These are phyloP conservation scores for Trichophyton simii DNA, from an alignment of 2,329 filamentous ascomycete species.

Conservation along the genomic window DNA sequence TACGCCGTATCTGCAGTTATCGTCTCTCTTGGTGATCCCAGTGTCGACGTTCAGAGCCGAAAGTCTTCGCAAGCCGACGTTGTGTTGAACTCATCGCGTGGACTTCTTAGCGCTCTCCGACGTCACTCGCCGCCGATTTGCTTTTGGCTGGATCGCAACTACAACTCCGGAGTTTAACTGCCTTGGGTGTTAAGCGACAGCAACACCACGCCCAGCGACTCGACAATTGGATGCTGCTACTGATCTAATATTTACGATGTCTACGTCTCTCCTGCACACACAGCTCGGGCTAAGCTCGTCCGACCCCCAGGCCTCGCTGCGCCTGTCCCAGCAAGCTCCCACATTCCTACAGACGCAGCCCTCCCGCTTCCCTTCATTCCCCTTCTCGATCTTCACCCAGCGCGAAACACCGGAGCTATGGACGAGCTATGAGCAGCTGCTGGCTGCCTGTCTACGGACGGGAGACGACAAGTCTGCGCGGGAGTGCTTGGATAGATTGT, in stretches of 20 bases:
- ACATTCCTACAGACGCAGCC: slow-evolving; percentile 38
- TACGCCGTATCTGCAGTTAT: neutral
- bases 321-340: slow-evolving; percentile 32
- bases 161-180: neutral
- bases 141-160: neutral
- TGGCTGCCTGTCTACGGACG: slow-evolving; percentile 71
- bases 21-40: neutral
- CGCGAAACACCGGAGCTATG: slow-evolving; percentile 68
- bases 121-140: neutral
- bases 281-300: slow-evolving; percentile 16
- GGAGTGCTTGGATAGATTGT: slow-evolving; percentile 61
- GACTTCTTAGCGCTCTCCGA: neutral
- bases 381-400: slow-evolving; percentile 39
- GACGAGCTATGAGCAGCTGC: slow-evolving; percentile 73
- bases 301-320: slow-evolving; percentile 37
- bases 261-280: neutral
- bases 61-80: neutral
- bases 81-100: neutral
- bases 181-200: neutral
- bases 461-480: slow-evolving; percentile 70
- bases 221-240: neutral
- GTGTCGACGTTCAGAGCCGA: neutral
- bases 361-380: slow-evolving; percentile 37
- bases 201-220: neutral
- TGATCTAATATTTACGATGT: neutral